A percentile compares a stretch with the other conserved stretches of the same genome.
Conservation (phyloP, 371 early-diverging fungal species). For the Coemansia sp. region DNA sequence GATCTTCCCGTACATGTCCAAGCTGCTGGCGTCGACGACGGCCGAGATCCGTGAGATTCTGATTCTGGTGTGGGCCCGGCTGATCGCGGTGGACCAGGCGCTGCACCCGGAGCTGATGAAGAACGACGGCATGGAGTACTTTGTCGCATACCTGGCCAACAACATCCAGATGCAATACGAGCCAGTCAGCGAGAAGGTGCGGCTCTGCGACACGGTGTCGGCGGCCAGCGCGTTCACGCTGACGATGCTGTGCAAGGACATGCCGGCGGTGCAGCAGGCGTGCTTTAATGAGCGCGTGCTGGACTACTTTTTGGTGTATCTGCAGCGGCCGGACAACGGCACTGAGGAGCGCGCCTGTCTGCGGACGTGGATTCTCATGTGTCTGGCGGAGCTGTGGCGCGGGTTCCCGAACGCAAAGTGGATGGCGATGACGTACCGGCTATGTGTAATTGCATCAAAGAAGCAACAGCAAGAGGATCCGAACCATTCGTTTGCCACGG, state of each 20-base stretch:
- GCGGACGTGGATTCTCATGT: constrained; percentile 88
- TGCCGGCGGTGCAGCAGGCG: constrained; percentile 78
- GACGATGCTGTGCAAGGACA: constrained; percentile 83
- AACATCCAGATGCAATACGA: constrained; percentile 62
- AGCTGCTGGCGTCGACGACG: constrained; percentile 92
- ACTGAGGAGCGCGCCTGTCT: constrained; percentile 64
- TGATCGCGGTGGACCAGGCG: constrained; percentile 87
- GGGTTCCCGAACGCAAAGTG: constrained; percentile 67
- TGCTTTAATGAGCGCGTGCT: constrained; percentile 59
- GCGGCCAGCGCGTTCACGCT: constrained; percentile 95
- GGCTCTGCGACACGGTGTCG: constrained; percentile 61
- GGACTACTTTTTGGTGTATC: constrained; percentile 51
- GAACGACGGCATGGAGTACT: constrained; percentile 90
- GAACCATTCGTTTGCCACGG: not conserved
- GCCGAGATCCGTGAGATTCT: constrained; percentile 90
- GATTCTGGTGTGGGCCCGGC: constrained; percentile 95
- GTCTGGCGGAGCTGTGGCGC: constrained; percentile 85
- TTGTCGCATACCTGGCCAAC: constrained; percentile 81
- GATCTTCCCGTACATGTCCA: constrained; percentile 95
- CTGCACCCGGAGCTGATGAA: constrained; percentile 90
- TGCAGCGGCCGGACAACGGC: constrained; percentile 51
- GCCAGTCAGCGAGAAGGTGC: constrained; percentile 47
- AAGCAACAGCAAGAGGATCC: constrained; percentile 59
- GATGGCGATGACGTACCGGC: constrained; percentile 71
- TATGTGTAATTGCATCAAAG: constrained; percentile 74